Evolutionary conservation across 2,329 filamentous ascomycete genomes (phyloP).

Genomic region (Epichloe baconii): DNA sequence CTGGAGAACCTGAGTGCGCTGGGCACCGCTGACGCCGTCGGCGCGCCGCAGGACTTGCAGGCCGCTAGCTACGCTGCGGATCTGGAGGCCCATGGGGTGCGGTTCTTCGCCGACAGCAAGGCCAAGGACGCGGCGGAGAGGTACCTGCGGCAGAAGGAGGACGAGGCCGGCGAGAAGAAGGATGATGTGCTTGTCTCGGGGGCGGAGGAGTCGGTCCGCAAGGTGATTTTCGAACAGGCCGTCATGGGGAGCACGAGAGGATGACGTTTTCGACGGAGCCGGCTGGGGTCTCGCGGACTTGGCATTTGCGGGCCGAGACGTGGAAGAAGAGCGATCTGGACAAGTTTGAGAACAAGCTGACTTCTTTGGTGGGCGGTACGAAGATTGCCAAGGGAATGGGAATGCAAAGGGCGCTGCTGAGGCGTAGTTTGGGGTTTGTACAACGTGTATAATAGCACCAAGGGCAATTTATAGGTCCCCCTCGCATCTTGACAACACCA

Average conservation of each 20-base stretch:
- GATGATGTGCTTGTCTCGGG: constrained; percentile 15
- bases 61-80: constrained; percentile 19
- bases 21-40: constrained; percentile 22
- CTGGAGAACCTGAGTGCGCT: constrained; percentile 24
- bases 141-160: constrained; percentile 14
- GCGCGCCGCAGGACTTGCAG: constrained; percentile 17
- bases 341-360: constrained; percentile 27
- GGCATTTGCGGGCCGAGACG: constrained; percentile 25
- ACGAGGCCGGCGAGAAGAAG: neutral
- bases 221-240: constrained; percentile 20
- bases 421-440: neutral
- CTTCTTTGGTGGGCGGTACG: constrained; percentile 15
- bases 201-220: constrained; percentile 20
- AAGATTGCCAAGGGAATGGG: constrained; percentile 7
- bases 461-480: no score
- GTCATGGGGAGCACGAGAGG: constrained; percentile 23
- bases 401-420: constrained; percentile 6
- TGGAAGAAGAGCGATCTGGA: constrained; percentile 21
- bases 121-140: constrained; percentile 18
- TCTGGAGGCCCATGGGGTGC: constrained; percentile 14
- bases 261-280: constrained; percentile 21
- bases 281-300: constrained; percentile 20
- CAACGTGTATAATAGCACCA: no score
- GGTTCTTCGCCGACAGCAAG: constrained; percentile 20
- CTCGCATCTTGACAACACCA: no score